Evolutionary conservation across 2,329 filamentous ascomycete genomes (phyloP).

Genomic region (Tolypocladium paradoxum): DNA sequence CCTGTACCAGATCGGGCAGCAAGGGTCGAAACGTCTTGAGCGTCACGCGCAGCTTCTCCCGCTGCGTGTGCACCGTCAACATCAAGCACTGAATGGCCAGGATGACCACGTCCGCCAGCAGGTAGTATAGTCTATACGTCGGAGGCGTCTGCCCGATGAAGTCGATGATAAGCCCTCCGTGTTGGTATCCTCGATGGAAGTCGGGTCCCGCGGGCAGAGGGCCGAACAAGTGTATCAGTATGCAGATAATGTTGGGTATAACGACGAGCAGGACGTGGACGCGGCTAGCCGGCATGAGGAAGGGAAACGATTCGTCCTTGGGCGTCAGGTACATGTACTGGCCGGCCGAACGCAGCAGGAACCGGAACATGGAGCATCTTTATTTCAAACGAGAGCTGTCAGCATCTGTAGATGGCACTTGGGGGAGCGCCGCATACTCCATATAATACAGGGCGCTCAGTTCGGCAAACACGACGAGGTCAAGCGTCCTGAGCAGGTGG

Average conservation of each 20-base stretch:
- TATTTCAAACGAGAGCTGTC: neutral
- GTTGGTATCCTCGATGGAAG: slow-evolving; percentile 52
- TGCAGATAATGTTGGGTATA: slow-evolving; percentile 48
- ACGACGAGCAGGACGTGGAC: slow-evolving; percentile 48
- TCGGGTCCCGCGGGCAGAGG: slow-evolving; percentile 47
- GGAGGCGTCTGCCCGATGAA: slow-evolving; percentile 57
- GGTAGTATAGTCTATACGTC: slow-evolving; percentile 41
- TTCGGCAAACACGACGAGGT: slow-evolving; percentile 54
- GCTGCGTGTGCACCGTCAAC: slow-evolving; percentile 51
- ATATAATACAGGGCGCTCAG: slow-evolving; percentile 58
- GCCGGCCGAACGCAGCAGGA: slow-evolving; percentile 45
- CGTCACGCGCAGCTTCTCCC: slow-evolving; percentile 42
- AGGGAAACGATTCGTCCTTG: slow-evolving; percentile 44
- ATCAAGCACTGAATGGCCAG: slow-evolving; percentile 51
- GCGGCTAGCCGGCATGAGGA: slow-evolving; percentile 43
- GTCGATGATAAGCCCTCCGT: slow-evolving; percentile 57
- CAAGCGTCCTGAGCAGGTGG: slow-evolving; percentile 49
- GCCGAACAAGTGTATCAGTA: slow-evolving; percentile 47
- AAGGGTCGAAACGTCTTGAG: slow-evolving; percentile 29
- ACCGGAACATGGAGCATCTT: slow-evolving; percentile 55
- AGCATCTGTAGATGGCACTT: neutral
- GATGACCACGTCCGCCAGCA: slow-evolving; percentile 46
- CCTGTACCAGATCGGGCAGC: slow-evolving; percentile 16
- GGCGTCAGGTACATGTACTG: slow-evolving; percentile 57
- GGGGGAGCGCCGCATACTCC: slow-evolving; percentile 40